Base-by-base conservation (phyloP, 257 asterid species). In the Linderniella brevidens region DNA sequence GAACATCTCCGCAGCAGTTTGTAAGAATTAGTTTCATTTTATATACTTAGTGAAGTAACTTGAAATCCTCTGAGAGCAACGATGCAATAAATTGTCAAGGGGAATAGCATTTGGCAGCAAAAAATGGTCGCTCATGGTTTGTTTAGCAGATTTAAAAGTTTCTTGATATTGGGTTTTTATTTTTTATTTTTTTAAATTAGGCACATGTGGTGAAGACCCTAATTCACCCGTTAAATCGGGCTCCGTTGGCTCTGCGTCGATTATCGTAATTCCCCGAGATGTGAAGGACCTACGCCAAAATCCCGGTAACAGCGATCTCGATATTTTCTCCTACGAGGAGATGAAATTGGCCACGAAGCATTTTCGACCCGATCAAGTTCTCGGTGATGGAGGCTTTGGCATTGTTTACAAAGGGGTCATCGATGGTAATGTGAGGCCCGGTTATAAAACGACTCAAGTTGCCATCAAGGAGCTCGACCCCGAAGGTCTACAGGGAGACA, bases 381-480 rank as follows among this genome's bases (percentile, higher is more conserved):
- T 88, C 11, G 95, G 97, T 19, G 84, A 74, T 62, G 95, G 97
- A 56, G 97, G 97, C 13, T 88, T 88, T 54, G 95, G 97, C 46
- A 66, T 72, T 13, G 95, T 88, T 40, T 88, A 84, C 57, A 84
- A 78, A 73, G 97, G 95, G 59, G 76, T 84, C n/a, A 59, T 88
- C 41, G 90, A 80, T 54, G 90, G 69, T 41, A 56, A 56, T 48
- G 82, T 84, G 60, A 73, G 90, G 66, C 63, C 72, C 7, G 90
- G 82, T 48, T 74, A 78, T 60, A 67, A 68, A 65, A 46, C 62
- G 35, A 76, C 77, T 0, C 76, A 49, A 15, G 95, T 88, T 62
- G 97, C 97, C 46, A 72, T 88, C 53, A 88, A 88, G 64, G 94
- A 70, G 76, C 94, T 84, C 53, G 95, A 88, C 59, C 95, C 78